Percentiles rank a stretch among this genome's conserved stretches.
phyloP scores from a whole-genome alignment of 768 basidiomycete species.

The Suillus occidentalis region DNA sequence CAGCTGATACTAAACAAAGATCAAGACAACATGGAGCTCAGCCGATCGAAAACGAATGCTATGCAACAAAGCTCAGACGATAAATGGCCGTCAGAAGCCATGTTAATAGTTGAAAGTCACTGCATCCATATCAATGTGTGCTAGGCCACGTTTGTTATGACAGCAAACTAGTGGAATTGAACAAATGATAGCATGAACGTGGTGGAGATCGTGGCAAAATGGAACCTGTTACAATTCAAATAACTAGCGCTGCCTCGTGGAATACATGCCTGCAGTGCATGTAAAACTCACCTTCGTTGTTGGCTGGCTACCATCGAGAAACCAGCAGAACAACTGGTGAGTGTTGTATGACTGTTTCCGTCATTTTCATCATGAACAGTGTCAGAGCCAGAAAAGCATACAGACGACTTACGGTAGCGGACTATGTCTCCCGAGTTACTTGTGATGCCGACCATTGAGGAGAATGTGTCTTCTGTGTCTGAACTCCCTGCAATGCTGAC shows the following conservation, averaged over 20 bases:
- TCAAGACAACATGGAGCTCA: not conserved
- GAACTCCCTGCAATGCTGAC: not conserved
- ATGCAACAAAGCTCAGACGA: no score
- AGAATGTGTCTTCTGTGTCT: not conserved
- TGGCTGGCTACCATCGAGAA: not conserved
- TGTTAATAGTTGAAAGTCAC: not conserved
- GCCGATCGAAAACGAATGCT: not conserved
- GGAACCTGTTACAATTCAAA: not conserved
- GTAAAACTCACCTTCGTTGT: not conserved
- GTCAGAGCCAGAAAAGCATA: not conserved
- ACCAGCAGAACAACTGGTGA: not conserved
- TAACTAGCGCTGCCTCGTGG: not conserved
- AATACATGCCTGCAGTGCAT: not conserved
- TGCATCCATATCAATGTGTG: not conserved
- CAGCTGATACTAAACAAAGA: not conserved
- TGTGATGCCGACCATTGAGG: not conserved
- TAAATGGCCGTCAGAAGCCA: not conserved
- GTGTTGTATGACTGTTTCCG: not conserved
- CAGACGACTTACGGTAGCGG: not conserved
- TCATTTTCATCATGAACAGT: not conserved
- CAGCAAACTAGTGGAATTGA: not conserved
- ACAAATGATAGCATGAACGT: not conserved
- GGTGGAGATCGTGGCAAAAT: not conserved
- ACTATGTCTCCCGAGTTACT: not conserved
- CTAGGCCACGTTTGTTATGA: not conserved